Evolutionary conservation across 345 rosid species (phyloP).

Genomic region (Stellera chamaejasme): DNA sequence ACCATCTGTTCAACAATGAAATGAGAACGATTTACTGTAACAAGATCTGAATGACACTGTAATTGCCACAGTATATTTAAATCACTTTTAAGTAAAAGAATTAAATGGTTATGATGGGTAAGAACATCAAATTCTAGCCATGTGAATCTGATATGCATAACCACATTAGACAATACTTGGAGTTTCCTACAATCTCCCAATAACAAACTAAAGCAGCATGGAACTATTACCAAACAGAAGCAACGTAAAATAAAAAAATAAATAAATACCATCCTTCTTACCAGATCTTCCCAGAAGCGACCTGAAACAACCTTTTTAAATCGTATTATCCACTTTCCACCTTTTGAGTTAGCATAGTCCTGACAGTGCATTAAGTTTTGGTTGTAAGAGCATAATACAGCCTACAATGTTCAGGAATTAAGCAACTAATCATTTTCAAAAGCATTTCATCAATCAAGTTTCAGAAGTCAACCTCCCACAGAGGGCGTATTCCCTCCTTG

Average conservation of each 20-base stretch:
- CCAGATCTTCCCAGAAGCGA: constrained; percentile 99
- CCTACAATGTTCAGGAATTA: not conserved
- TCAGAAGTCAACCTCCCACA: constrained; percentile 73
- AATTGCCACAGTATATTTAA: no score
- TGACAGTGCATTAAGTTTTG: constrained; percentile 11
- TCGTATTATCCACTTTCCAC: constrained; percentile 98
- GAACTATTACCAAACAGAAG: not conserved
- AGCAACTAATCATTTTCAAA: constrained; percentile 1
- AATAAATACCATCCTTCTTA: constrained; percentile 25
- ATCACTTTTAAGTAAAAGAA: no score
- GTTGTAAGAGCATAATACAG: no score
- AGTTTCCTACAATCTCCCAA: not conserved
- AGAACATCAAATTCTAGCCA: no score
- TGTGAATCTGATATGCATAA: not conserved
- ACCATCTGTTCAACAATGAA: no score
- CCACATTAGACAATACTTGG: not conserved
- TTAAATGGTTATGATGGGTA: no score
- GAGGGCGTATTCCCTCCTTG: constrained; percentile 85
- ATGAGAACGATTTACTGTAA: no score
- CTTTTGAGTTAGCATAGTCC: constrained; percentile 91
- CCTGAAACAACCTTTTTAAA: constrained; percentile 90
- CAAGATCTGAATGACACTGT: no score
- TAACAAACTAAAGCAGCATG: not conserved
- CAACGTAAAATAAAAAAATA: not conserved
- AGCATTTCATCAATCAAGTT: constrained; percentile 6